Evolutionary conservation across 2,329 filamentous ascomycete species (phyloP).

Genomic region (Fusarium graminum): DNA sequence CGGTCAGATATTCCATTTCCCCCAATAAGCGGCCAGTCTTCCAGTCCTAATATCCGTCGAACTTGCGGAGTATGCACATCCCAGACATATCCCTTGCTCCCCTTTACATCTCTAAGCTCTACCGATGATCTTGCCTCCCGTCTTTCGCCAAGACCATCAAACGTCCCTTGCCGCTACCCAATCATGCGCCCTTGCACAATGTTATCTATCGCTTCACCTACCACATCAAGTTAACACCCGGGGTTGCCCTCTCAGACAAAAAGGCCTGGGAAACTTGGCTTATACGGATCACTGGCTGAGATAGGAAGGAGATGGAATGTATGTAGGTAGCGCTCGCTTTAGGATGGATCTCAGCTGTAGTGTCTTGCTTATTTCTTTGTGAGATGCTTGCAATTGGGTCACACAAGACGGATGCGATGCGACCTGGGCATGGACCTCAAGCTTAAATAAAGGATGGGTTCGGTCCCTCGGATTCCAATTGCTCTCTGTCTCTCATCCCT

Average conservation of each 20-base stretch:
- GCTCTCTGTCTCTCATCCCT: constrained; percentile 2
- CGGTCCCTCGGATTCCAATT: constrained; percentile 1
- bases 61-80: neutral
- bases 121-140: constrained; percentile 1
- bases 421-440: constrained; percentile 2
- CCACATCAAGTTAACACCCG: constrained; percentile 27
- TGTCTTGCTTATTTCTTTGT: constrained; percentile 1
- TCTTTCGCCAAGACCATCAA: constrained; percentile 23
- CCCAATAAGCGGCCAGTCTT: constrained; percentile 6
- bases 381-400: neutral
- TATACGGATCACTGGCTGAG: constrained; percentile 25
- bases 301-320: constrained; percentile 38
- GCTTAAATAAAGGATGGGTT: constrained; percentile 31
- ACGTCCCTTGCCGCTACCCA: constrained; percentile 29
- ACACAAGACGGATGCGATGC: constrained; percentile 1
- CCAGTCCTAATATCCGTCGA: neutral
- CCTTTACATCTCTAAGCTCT: neutral
- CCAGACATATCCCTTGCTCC: neutral
- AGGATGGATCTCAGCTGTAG: neutral
- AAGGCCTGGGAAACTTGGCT: constrained; percentile 19
- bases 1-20: constrained; percentile 4
- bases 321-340: neutral
- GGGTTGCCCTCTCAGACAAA: neutral
- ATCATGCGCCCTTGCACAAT: constrained; percentile 17
- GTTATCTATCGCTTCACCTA: constrained; percentile 39